Percentiles rank a stretch among this genome's conserved stretches.
Evolutionary conservation across 1,284 basidiomycete species (phyloP).

Genomic region (Cutaneotrichosporon cavernicola): DNA sequence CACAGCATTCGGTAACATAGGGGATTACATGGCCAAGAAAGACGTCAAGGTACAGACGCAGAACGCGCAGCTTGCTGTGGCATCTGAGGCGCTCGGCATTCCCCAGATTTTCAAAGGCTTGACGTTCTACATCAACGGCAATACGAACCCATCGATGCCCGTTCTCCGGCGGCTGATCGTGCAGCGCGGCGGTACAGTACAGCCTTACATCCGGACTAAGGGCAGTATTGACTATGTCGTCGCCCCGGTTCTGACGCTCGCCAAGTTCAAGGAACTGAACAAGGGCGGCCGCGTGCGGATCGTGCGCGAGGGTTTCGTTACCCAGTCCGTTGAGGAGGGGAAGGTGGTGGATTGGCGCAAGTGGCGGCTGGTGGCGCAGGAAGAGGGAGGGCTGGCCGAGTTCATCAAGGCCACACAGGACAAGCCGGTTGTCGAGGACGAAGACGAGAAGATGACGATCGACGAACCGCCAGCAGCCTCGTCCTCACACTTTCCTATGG

Average conservation of each 20-base stretch:
- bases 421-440: not conserved
- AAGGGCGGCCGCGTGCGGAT: constrained; percentile 68
- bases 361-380: constrained; percentile 36
- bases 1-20: constrained; percentile 75
- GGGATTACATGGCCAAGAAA: constrained; percentile 85
- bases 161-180: constrained; percentile 78
- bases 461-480: not conserved
- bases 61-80: constrained; percentile 62
- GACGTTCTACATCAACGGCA: constrained; percentile 87
- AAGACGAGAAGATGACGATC: not conserved
- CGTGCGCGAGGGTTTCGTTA: constrained; percentile 80
- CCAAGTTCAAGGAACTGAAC: constrained; percentile 83
- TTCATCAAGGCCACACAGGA: constrained; percentile 23
- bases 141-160: constrained; percentile 81
- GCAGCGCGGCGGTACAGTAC: constrained; percentile 76
- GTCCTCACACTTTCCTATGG: not conserved
- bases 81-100: constrained; percentile 32
- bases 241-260: constrained; percentile 82
- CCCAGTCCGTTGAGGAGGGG: constrained; percentile 67
- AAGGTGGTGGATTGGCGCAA: constrained; percentile 56
- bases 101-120: constrained; percentile 69
- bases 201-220: constrained; percentile 57
- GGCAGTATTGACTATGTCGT: constrained; percentile 64
- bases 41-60: constrained; percentile 86
- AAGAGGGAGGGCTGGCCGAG: constrained; percentile 30